phyloP scores from a whole-genome alignment of 371 early-diverging fungal genomes.

The Syncephalastrum monosporum region DNA sequence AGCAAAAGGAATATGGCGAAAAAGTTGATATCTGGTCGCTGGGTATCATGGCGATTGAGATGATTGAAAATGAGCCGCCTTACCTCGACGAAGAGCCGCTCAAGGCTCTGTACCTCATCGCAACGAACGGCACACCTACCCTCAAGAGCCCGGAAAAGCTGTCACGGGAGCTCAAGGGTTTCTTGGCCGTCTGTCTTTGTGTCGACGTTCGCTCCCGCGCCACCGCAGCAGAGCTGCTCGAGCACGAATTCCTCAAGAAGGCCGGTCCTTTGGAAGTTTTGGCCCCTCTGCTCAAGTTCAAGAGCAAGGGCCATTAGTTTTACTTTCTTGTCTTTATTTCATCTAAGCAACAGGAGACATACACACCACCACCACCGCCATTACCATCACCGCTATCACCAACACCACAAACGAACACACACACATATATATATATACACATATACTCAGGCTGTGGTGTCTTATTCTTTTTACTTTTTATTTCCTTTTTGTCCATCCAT shows the following conservation, averaged over 20 bases:
- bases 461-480: too few relatives aligned
- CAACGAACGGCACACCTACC: constrained; percentile 95
- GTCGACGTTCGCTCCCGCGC: constrained; percentile 91
- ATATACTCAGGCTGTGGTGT: too few relatives aligned
- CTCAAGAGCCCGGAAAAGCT: constrained; percentile 82
- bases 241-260: constrained; percentile 46
- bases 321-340: background rate
- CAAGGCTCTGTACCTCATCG: constrained; percentile 93
- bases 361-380: too few relatives aligned
- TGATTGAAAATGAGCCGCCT: constrained; percentile 97
- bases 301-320: background rate
- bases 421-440: too few relatives aligned
- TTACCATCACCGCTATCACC: too few relatives aligned
- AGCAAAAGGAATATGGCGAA: constrained; percentile 84
- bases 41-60: constrained; percentile 86
- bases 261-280: constrained; percentile 32
- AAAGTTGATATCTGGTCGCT: constrained; percentile 71
- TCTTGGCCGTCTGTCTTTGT: constrained; percentile 83
- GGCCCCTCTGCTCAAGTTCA: constrained; percentile 21
- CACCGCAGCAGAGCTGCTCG: constrained; percentile 76
- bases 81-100: constrained; percentile 94
- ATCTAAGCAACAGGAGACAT: too few relatives aligned
- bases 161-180: constrained; percentile 76
- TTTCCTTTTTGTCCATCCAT: too few relatives aligned
- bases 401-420: too few relatives aligned